Evolutionary conservation across 768 basidiomycete species (phyloP), one percentile per base, ranked within the genome.

Genomic region (Auriscalpium microsporum): DNA sequence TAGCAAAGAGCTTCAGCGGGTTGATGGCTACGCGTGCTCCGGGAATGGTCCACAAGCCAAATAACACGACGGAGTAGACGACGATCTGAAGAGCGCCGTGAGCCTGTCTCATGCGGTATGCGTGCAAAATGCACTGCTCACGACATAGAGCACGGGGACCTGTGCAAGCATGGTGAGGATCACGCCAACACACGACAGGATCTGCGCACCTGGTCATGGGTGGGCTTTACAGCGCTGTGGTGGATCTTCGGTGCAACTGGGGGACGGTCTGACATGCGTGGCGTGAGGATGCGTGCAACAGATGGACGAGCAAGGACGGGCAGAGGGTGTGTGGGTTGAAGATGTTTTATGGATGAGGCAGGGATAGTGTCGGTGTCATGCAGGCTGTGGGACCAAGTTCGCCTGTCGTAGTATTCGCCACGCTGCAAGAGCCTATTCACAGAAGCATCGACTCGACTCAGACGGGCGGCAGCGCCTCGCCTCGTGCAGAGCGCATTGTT

Each of bases 21-120:
- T 81, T 88, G 64, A 92, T 91, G 71, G 88, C 65, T 64, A 83
- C 81, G 47, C 90, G 77, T 23, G 83, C 83, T 55, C 86, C 82
- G 4, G 90, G 90, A 45, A 92, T 86, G 69, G 86, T 87, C 90
- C 90, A 93, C 60, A 90, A 77, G 45, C 87, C 90, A 63, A 91
- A 90, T 56, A 90, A 88, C 58, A 92, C 79, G 56, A 93, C 89
- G 50, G 86, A 80, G 75, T 86, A 91, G 50, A 91, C 87, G 52
- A 90, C 81, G 50, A 90, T 84, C 89, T 91, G 65, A 50, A 56
- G 50, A 54, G 17, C 19, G 48, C 37, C 47, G 55, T 55, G 36
- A 52, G 56, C 16, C 14, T 45, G 51, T 28, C 14, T 16, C 13
- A 21, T 23, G 21, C 13, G 21, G 19, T 19, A 6, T 1, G 28